Evolutionary conservation across 2,329 filamentous ascomycete species (phyloP).

Genomic region (Magnaporthiopsis rhizophila): DNA sequence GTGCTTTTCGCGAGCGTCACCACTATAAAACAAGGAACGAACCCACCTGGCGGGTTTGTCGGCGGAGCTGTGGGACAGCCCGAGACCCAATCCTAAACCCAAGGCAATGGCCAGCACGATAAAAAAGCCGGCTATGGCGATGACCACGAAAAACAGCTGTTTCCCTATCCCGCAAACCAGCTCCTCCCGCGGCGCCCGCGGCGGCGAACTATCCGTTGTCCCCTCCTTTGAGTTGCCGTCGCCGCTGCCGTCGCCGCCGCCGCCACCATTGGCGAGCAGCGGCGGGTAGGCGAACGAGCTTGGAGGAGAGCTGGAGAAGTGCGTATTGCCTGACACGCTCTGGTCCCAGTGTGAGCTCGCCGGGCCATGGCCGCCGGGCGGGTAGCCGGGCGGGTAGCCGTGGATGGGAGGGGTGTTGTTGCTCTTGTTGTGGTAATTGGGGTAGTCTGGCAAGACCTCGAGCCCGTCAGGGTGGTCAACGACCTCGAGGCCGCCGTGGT

Average conservation of each 20-base stretch:
- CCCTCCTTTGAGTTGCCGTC: neutral
- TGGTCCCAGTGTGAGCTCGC: neutral
- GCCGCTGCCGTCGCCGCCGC: neutral
- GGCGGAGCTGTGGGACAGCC: constrained; percentile 11
- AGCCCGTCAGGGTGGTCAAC: neutral
- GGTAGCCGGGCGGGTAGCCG: neutral
- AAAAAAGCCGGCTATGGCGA: constrained; percentile 21
- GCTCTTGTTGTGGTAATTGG: neutral
- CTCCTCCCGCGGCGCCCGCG: neutral
- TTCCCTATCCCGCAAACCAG: constrained; percentile 22
- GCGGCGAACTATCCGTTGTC: neutral
- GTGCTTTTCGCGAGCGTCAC: neutral
- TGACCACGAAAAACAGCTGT: constrained; percentile 20
- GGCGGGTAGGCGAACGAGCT: neutral
- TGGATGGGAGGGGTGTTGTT: neutral
- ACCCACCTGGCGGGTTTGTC: neutral
- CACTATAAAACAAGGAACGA: neutral
- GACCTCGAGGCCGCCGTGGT: neutral
- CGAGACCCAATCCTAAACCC: constrained; percentile 25
- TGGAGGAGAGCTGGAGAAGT: neutral
- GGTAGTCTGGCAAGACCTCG: neutral
- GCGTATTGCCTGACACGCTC: neutral
- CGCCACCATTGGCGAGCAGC: neutral
- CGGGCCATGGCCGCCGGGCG: neutral
- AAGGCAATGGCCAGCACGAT: constrained; percentile 22